Evolutionary conservation across 2,329 filamentous ascomycete species (phyloP).

Genomic region (Herpotrichia juniperi): DNA sequence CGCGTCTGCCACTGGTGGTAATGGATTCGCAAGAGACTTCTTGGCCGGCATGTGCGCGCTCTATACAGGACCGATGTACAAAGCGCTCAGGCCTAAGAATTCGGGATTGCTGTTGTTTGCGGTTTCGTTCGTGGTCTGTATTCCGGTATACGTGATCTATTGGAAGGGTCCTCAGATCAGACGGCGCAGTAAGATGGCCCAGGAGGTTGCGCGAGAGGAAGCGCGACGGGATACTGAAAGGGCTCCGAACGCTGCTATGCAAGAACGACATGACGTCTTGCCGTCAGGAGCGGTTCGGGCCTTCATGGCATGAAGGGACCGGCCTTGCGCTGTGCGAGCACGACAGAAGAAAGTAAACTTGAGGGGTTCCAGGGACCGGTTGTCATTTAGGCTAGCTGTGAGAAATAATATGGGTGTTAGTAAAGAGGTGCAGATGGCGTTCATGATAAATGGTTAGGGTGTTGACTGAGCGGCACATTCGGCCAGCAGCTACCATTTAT

Average conservation of each 20-base stretch:
- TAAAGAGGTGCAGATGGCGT: too few relatives aligned
- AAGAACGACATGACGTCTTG: too few relatives aligned
- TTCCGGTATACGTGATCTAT: slow-evolving; percentile 63
- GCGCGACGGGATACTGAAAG: slow-evolving; percentile 10
- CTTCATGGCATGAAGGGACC: too few relatives aligned
- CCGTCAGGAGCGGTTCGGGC: too few relatives aligned
- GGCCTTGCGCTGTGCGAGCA: too few relatives aligned
- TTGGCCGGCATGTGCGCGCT: slow-evolving; percentile 74
- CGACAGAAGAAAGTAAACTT: too few relatives aligned
- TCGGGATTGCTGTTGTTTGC: slow-evolving; percentile 53
- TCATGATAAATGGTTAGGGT: too few relatives aligned
- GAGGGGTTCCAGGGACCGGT: too few relatives aligned
- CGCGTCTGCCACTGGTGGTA: slow-evolving; percentile 77
- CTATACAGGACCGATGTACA: slow-evolving; percentile 46
- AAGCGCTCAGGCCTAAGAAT: slow-evolving; percentile 30
- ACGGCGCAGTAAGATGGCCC: slow-evolving; percentile 18
- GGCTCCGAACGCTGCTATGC: not conserved
- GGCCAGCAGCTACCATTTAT: too few relatives aligned
- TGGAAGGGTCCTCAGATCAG: slow-evolving; percentile 60
- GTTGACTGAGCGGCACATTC: too few relatives aligned
- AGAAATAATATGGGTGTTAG: too few relatives aligned
- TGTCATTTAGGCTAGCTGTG: too few relatives aligned
- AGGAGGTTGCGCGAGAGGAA: slow-evolving; percentile 19
- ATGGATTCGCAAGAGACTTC: slow-evolving; percentile 76
- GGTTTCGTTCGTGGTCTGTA: slow-evolving; percentile 55